Conservation (phyloP, 305 asterid genomes). For the Fraxinus albicans region DNA sequence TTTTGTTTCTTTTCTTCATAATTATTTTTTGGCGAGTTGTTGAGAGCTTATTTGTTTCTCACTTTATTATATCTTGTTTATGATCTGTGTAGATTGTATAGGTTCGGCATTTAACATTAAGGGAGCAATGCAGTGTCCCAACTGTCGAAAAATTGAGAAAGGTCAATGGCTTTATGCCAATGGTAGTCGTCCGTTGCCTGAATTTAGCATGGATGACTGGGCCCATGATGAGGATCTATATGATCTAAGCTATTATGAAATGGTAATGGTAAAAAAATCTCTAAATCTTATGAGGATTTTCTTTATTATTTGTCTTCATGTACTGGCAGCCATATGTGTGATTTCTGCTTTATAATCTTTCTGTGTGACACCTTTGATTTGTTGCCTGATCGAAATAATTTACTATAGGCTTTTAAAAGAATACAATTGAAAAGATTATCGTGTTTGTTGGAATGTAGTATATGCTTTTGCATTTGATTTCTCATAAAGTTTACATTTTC, state of each 20-base stretch:
- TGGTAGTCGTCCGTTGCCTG: slow-evolving; percentile 72
- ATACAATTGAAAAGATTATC: neutral
- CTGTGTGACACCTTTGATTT: neutral
- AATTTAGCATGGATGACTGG: slow-evolving; percentile 75
- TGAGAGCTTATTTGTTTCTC: neutral
- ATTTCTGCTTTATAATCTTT: neutral
- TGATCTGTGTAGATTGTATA: slow-evolving; percentile 65
- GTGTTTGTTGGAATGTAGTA: neutral
- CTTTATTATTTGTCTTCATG: neutral
- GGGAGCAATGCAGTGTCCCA: slow-evolving; percentile 95
- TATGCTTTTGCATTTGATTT: slow-evolving; percentile 1
- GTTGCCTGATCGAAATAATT: neutral
- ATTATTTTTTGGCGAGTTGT: neutral
- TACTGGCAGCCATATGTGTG: neutral
- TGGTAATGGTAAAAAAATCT: slow-evolving; percentile 38
- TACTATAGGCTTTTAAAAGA: neutral
- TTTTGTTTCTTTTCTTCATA: neutral
- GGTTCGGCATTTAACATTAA: slow-evolving; percentile 83
- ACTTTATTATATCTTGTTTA: slow-evolving; percentile 7
- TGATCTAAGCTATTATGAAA: slow-evolving; percentile 69
- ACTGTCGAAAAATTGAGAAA: slow-evolving; percentile 86
- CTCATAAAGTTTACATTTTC: neutral
- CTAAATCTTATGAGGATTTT: neutral
- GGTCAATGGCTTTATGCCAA: slow-evolving; percentile 87
- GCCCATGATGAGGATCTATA: slow-evolving; percentile 77